Evolutionary conservation across 805 yeast genomes (phyloP), one percentile per base, ranked within the genome.

Genomic region (Kazachstania psychrophila): DNA sequence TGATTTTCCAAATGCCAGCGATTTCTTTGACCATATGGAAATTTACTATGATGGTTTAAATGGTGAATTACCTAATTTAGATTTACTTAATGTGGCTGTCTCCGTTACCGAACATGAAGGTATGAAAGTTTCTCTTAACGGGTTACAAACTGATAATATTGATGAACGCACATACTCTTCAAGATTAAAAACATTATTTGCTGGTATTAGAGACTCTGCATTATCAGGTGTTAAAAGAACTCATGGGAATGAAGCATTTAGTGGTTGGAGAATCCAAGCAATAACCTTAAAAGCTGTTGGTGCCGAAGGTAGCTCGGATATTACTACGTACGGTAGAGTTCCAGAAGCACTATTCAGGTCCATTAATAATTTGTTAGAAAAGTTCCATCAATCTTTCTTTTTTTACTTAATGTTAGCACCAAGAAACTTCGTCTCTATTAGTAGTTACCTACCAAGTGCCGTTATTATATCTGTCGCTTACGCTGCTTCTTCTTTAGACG

Each of bases 211-310:
- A 38, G 71, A 72, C 32, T 73, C 84, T 51, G 74, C 88, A 4
- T 51, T 76, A 5, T 70, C 95, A 0, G 97, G 97, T 1, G 57
- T 83, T 19, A 66, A 62, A 34, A 65, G 63, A 4, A 67, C 72
- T 0, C 69, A 77, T 28, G 84, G 92, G n/a, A 77, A 87, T 48
- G 96, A 89, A 54, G 86, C 89, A 11, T 92, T 89, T 54, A 79
- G 92, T 36, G 96, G 97, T 4, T 92, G 95, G 94, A 80, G 94
- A 55, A 82, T 92, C 40, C 97, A 89, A 59, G 80, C 97, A 0
- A 58, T 92, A 15, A 84, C 96, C 0, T 53, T 92, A 23, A 71
- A 72, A 38, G 97, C 95, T 0, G 62, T 58, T 23, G 85, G 83
- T 1, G 64, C 60, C 2, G 48, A 49, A 1, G 84, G 84, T 1